Evolutionary conservation across 2,329 filamentous ascomycete species (phyloP), one percentile per base, ranked within the genome.

Genomic region (Aspergillus sp.): DNA sequence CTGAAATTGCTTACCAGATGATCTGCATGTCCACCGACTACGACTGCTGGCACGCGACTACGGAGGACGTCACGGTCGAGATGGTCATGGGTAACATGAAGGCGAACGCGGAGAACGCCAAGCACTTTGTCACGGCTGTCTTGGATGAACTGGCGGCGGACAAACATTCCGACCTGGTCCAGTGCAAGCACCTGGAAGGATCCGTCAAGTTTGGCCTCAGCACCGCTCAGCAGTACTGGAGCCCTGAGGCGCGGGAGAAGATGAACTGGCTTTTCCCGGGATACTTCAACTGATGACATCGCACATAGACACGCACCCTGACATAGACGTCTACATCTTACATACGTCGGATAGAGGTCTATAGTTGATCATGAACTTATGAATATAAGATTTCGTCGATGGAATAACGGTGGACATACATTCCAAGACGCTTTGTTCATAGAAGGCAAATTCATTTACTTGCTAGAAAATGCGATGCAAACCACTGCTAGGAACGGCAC

Each of bases 1-100:
- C 94, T 20, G 94, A 99, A 79, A 88, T 99, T 63, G 88, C 88
- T 33, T 97, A 97, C 75, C 91, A 95, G 78, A 95, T 96, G 83
- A 95, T 99, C 67, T 96, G 93, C 80, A 99, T 99, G 94, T 90
- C 90, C 32, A 99, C 94, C 24, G 94, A 99, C 78, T 99, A 99
- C 73, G 94, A 99, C 79, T 97, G 93, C 84, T 99, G 94, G 94
- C 88, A 92, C 47, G 85, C 82, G 17, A 82, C 82, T 45, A 88
- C 85, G 52, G 89, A 89, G 59, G 78, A 83, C 55, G 94, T 99
- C 57, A 92, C 91, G 56, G 94, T 99, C 19, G 89, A 92, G 73
- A 95, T 97, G 89, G 94, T 99, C 51, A 90, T 96, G 85, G 88
- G 85, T 55, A 90, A 95, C 74, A 99, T 99, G 94, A 87, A 88